Conservation (phyloP, 2,329 filamentous ascomycete species). For the Phyllosticta capitalensis region DNA sequence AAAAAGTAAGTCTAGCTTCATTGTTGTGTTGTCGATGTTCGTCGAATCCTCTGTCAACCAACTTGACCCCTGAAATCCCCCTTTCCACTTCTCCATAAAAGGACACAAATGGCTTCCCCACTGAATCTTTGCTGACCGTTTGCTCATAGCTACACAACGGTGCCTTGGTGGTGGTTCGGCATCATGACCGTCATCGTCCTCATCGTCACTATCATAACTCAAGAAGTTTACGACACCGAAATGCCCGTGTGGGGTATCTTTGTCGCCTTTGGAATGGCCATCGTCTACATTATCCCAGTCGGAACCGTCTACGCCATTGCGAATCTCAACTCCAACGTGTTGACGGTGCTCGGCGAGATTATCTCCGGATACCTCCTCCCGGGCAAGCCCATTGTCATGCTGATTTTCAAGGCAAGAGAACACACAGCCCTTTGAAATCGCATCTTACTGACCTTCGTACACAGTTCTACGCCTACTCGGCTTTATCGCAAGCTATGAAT, state of each 20-base stretch:
- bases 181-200: constrained; percentile 25
- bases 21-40: constrained; percentile 33
- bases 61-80: no score
- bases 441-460: no score
- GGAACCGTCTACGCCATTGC: constrained; percentile 9
- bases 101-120: no score
- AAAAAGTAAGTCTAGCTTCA: not conserved
- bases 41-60: no score
- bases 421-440: not conserved
- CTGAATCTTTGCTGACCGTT: no score
- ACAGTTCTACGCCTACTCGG: constrained; percentile 10
- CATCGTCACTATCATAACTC: constrained; percentile 35
- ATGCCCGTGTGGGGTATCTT: constrained; percentile 10
- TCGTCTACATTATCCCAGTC: constrained; percentile 8
- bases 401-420: constrained; percentile 5
- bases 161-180: constrained; percentile 50
- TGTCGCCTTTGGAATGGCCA: constrained; percentile 7
- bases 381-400: constrained; percentile 9
- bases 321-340: constrained; percentile 8
- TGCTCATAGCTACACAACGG: constrained; percentile 45
- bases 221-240: constrained; percentile 13
- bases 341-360: constrained; percentile 44
- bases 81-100: no score
- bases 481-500: constrained; percentile 9
- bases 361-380: constrained; percentile 51